Percentiles rank a stretch among this genome's conserved stretches.
Conservation (phyloP, 257 asterid genomes). For the Capsicum baccatum region DNA sequence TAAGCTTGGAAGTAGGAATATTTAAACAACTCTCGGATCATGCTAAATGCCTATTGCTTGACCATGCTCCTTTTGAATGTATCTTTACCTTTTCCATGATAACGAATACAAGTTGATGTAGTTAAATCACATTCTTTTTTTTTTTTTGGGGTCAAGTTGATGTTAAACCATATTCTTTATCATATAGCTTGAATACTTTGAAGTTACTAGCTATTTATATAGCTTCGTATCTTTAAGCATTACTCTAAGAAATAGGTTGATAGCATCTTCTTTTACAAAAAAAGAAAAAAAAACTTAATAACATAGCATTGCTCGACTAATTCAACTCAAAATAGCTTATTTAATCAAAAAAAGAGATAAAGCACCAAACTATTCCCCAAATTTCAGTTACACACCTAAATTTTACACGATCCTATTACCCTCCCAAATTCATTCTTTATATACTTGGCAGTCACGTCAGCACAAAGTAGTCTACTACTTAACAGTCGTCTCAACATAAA, state of each 20-base stretch:
- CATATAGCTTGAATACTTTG: background rate
- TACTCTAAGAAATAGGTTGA: background rate
- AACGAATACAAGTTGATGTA: background rate
- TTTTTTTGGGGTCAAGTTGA: background rate
- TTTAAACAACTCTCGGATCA: background rate
- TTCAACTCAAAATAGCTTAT: background rate
- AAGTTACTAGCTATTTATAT: background rate
- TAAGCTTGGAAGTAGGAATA: background rate
- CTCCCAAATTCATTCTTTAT: no score
- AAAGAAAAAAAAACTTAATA: no score
- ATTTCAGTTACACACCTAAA: no score
- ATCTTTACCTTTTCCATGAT: background rate
- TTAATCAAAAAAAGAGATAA: background rate
- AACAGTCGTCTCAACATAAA: no score
- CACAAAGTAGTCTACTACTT: no score
- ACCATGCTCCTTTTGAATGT: background rate
- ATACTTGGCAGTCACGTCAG: no score
- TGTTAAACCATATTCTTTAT: slow-evolving; percentile 2
- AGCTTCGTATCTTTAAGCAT: background rate
- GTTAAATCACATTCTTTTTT: background rate
- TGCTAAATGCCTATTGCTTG: background rate
- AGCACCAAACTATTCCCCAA: no score
- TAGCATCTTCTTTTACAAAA: background rate
- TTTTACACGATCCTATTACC: no score
- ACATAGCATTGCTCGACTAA: background rate